phyloP scores from a whole-genome alignment of 768 basidiomycete species.

The Pleurotus salmoneostramineus region DNA sequence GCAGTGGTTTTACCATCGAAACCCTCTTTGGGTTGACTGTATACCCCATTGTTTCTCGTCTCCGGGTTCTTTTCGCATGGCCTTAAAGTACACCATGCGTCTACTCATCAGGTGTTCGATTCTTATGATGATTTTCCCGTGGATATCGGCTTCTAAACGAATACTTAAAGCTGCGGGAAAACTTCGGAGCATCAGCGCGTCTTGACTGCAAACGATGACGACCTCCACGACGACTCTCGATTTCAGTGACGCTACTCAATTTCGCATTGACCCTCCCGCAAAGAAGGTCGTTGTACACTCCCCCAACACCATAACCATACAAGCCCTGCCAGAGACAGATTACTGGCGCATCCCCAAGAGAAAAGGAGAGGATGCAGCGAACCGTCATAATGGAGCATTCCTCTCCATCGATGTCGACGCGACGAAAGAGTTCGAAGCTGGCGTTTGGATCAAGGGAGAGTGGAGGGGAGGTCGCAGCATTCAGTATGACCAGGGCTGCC shows the following conservation, averaged over 20 bases:
- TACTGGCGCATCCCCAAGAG: constrained; percentile 3
- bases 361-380: background rate
- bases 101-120: no score
- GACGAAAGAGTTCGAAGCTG: background rate
- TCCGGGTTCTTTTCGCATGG: no score
- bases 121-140: no score
- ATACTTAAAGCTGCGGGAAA: no score
- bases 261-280: background rate
- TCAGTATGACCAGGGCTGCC: constrained; percentile 10
- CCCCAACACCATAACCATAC: background rate
- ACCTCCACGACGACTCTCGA: no score
- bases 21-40: no score
- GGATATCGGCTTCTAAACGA: no score
- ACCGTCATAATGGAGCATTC: constrained; percentile 8
- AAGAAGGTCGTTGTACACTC: background rate
- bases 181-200: no score
- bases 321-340: constrained; percentile 2
- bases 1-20: no score
- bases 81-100: no score
- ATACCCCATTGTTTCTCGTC: no score
- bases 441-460: constrained; percentile 8
- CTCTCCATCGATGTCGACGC: background rate
- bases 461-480: constrained; percentile 8
- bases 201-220: no score
- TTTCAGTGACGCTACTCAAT: background rate